Evolutionary conservation across 768 basidiomycete species (phyloP).

Genomic region (Lyophyllum shimeji): DNA sequence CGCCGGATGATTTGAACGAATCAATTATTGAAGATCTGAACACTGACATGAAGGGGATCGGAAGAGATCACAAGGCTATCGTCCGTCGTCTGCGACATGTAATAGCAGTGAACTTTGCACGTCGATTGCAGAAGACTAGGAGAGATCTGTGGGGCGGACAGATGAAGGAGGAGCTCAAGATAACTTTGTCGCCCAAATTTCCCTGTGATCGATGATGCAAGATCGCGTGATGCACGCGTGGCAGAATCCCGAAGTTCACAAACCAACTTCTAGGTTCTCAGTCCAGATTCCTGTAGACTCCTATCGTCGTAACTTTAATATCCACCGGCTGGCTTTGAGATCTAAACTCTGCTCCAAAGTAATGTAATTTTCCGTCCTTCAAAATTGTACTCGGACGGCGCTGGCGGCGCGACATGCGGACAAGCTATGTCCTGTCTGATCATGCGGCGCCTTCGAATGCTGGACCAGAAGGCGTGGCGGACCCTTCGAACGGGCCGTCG

Average conservation of each 20-base stretch:
- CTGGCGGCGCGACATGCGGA: too few relatives aligned
- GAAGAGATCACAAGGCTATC: constrained; percentile 58
- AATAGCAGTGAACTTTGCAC: neutral
- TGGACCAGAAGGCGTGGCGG: neutral
- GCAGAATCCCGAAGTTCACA: neutral
- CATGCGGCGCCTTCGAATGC: constrained; percentile 1
- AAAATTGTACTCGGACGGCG: neutral
- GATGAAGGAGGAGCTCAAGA: too few relatives aligned
- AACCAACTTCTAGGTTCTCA: too few relatives aligned
- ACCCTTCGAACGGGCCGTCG: constrained; percentile 10
- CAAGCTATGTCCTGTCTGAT: neutral
- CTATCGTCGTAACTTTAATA: too few relatives aligned
- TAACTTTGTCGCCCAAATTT: too few relatives aligned
- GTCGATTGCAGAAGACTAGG: too few relatives aligned
- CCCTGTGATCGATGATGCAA: constrained; percentile 3
- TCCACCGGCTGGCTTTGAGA: too few relatives aligned
- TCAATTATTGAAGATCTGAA: neutral
- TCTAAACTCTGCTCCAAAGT: neutral
- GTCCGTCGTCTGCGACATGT: constrained; percentile 25
- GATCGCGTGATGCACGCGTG: constrained; percentile 16
- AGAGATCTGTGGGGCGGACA: too few relatives aligned
- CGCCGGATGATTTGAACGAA: constrained; percentile 2
- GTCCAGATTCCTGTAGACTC: too few relatives aligned
- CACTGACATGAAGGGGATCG: constrained; percentile 62
- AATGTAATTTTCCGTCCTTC: neutral